Percentiles rank a stretch among this genome's conserved stretches.
Conservation (phyloP, 192 early-diverging fungal species). For the Backusella sp. region DNA sequence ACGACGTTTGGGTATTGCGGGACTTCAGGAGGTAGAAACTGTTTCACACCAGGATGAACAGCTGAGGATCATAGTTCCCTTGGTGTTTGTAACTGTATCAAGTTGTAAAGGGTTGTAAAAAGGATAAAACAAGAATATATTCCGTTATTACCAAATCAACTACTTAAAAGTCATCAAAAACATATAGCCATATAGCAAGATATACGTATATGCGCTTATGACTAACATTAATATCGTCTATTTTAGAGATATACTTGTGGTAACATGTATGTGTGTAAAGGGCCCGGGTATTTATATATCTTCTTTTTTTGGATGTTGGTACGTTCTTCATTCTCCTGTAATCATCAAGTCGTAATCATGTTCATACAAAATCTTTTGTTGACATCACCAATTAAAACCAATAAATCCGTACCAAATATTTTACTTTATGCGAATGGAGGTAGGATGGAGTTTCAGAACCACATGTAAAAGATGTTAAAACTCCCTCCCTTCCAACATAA, state of each 20-base stretch:
- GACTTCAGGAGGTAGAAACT: slow-evolving; percentile 4
- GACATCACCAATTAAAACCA: neutral
- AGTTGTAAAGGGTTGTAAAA: neutral
- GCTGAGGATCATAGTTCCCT: neutral
- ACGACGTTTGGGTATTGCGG: neutral
- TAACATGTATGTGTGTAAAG: neutral
- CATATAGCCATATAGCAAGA: neutral
- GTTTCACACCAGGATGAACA: slow-evolving; percentile 9
- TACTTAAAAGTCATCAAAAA: neutral
- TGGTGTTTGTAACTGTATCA: neutral
- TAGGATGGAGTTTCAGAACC: neutral
- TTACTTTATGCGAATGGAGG: neutral
- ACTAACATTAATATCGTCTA: neutral
- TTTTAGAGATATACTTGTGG: neutral
- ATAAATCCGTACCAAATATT: neutral
- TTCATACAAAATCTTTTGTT: neutral
- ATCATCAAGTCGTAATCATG: neutral
- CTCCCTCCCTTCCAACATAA: neutral
- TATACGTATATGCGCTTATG: neutral
- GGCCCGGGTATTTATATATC: neutral
- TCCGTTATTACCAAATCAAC: slow-evolving; percentile 2
- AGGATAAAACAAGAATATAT: neutral
- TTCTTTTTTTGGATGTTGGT: neutral
- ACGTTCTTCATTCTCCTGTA: neutral
- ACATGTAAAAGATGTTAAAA: neutral